Evolutionary conservation across 2,329 filamentous ascomycete species (phyloP), one percentile per base, ranked within the genome.

Genomic region (Cladosporium oxysporum): DNA sequence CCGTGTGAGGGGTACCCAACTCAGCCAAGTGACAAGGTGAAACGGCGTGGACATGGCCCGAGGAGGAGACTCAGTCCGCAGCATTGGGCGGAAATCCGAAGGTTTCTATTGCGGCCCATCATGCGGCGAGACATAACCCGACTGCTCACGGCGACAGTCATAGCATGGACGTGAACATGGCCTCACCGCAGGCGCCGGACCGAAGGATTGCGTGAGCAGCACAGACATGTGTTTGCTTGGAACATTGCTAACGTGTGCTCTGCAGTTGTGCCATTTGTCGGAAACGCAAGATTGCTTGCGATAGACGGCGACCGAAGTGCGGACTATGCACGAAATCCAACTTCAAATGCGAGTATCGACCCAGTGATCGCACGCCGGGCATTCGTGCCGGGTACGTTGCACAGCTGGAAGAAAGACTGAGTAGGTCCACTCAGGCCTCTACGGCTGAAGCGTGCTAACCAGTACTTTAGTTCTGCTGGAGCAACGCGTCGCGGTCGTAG

Each of bases 301-400:
- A 75, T 62, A 68, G 73, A 29, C 67, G 65, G 23, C 65, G 70
- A 5, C 72, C 72, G 35, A 68, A 68, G 29, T 75, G 73, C 41
- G 70, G 72, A 11, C 68, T 69, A 37, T 75, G 71, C 60, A 26
- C 63, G 0, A 70, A 66, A 33, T 67, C 62, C 29, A 66, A 65
- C n/a, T 71, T 73, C 14, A 64, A 71, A 18, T 75, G 72, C 65
- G 68, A 74, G 52, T 75, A 74, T 58, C 52, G 52, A 66, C 66
- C 18, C 60, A 41, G 67, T 58, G 57, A 57, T 70, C 68, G 49
- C 66, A 71, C 52, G 28, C 73, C 73, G 5, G 73, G 73, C 11
- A 44, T 85, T 44, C 80, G 85, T 33, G 84, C 78, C 26, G 78
- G 78, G n/a, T 80, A 79, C 69, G 78, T 80, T 5, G 75, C 76